Base-by-base conservation (phyloP, 164 flowering plant species). In the Amborella trichopoda region DNA sequence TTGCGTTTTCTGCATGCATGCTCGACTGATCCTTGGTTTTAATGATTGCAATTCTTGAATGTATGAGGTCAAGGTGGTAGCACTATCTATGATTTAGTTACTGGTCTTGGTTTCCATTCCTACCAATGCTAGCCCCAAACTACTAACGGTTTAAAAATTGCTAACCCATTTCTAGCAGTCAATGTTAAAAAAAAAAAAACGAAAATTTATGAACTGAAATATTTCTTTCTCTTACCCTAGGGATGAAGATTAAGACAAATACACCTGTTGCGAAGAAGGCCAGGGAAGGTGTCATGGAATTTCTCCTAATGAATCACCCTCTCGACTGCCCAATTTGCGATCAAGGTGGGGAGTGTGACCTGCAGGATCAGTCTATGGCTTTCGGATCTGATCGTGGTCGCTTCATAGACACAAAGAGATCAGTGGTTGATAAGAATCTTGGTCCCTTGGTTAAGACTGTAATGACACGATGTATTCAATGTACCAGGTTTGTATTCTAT, bases 321-420 rank as follows among this genome's bases (percentile, higher is more conserved):
- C 43, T 93, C 59, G 99, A 93, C 68, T 93, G 99, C 58, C 97
- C 99, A 32, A 93, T 93, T 57, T 93, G 99, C 64, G 97, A 93
- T 65, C 99, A 93, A 63, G 99, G 99, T 46, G 99, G 99, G 55
- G 97, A 93, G 54, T 93, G 99, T 73, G 99, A 93, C 70, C 87
- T 93, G 27, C 97, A 93, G 72, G 99, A 93, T 56, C 97, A 93
- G 68, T 93, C 99, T 21, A 93, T 88, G 99, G 97, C 95, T 14
- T 93, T 93, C 58, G 99, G 99, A 32, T 85, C 99, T 33, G 99
- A 88, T 68, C 80, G 99, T 4, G 97, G 99, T 34, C 78, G 97
- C n/a, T 93, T 93, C 53, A 88, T 90, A 46, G 97, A 93, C 44
- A 68, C 75, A 71, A 93, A 93, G 69, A 81, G 99, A 74, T 88